Base-by-base conservation (phyloP, 2,329 filamentous ascomycete species). In the Exophiala dermatitidis region DNA sequence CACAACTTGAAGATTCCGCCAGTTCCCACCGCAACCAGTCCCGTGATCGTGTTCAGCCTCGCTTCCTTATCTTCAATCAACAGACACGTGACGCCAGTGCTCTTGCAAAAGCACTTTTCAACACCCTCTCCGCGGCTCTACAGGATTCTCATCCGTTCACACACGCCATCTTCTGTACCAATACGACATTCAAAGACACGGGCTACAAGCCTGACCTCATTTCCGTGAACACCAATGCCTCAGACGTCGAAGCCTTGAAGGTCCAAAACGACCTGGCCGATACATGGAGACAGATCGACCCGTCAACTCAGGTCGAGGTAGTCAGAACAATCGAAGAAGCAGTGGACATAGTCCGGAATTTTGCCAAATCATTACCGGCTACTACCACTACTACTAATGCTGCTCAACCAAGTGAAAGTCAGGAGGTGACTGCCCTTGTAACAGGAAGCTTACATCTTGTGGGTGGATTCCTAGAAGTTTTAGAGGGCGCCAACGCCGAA, bases 21-120 rank as follows among this genome's bases (percentile, higher is more conserved):
- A 67, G 10, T 43, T 69, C 42, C 37, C 68, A 64, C 68, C 4
- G 63, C 68, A 19, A 19, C 4, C 54, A 54, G n/a, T 58, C 59
- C 30, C 19, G 12, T 26, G 19, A 26, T 26, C 38, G 6, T 50
- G 64, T 12, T 64, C 61, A 49, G 62, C 56, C 46, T 65, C 64
- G 88, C 0, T 74, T 85, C 53, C 72, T 97, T 43, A 78, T 97
- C 45, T 97, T 97, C 76, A 96, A 96, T 69, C 91, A 96, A 69
- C 89, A 95, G 66, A 89, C 88, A 6, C 81, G 90, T 32, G 84
- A 95, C 64, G 86, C 87, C 3, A 71, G 74, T 3, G 74, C 78
- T 10, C 76, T 94, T 1, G 78, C 91, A 2, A 71, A 71, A 32
- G 77, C 77, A 0, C 73, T 95, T 1, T 75, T 89, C 56, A 66